Percentiles rank a stretch among this genome's conserved stretches.
These are phyloP conservation scores for Didymella segeticola DNA, from an alignment of 2,329 filamentous ascomycete species.

Conservation along the genomic window DNA sequence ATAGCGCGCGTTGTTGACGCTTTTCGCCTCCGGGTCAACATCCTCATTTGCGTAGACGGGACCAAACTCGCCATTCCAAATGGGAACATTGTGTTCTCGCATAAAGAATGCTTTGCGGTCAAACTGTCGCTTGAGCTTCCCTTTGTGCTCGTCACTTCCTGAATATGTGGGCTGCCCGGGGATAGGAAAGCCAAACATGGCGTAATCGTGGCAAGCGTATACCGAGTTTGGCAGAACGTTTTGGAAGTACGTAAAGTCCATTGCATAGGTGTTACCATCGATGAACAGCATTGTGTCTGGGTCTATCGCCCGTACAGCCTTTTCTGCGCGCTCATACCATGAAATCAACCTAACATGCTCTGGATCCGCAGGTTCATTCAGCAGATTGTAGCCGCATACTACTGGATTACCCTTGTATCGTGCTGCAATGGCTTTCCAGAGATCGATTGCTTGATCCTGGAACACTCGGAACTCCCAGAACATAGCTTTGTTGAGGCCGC, in stretches of 20 bases:
- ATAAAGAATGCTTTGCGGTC: constrained; percentile 25
- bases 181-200: constrained; percentile 53
- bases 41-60: constrained; percentile 18
- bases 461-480: constrained; percentile 24
- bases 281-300: constrained; percentile 57
- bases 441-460: constrained; percentile 19
- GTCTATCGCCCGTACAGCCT: constrained; percentile 20
- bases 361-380: constrained; percentile 26
- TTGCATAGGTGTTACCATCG: constrained; percentile 62
- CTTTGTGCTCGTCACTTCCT: constrained; percentile 52
- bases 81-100: constrained; percentile 18
- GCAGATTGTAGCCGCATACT: constrained; percentile 22
- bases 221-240: constrained; percentile 53
- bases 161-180: constrained; percentile 46
- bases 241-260: constrained; percentile 57
- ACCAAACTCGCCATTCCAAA: constrained; percentile 26
- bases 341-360: constrained; percentile 17
- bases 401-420: constrained; percentile 17
- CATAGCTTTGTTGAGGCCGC: constrained; percentile 17
- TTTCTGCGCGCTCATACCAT: constrained; percentile 23
- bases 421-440: constrained; percentile 19
- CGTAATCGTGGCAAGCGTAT: constrained; percentile 56
- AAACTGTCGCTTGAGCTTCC: constrained; percentile 37
- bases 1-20: constrained; percentile 13
- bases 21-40: constrained; percentile 9